Percentiles rank a stretch among this genome's conserved stretches.
Evolutionary conservation across 1,284 basidiomycete genomes (phyloP).

Genomic region (Papiliotrema laurentii): DNA sequence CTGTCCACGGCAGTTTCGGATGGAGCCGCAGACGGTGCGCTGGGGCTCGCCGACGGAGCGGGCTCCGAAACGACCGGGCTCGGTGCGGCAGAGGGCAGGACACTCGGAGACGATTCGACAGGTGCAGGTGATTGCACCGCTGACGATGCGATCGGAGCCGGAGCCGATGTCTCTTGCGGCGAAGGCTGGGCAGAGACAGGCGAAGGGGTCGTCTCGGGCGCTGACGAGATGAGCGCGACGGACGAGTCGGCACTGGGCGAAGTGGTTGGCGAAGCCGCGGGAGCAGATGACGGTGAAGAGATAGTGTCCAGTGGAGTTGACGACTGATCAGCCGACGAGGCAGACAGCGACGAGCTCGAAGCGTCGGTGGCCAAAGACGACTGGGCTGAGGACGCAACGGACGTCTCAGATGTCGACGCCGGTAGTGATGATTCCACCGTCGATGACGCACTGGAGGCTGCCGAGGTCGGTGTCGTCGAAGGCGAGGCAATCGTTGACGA

Average conservation of each 20-base stretch:
- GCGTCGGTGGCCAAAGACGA: too few relatives aligned
- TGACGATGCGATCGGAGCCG: too few relatives aligned
- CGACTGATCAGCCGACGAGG: neutral
- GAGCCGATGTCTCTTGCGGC: too few relatives aligned
- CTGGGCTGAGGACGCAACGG: neutral
- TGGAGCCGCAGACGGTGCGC: neutral
- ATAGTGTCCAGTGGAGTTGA: neutral
- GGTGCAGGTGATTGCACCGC: too few relatives aligned
- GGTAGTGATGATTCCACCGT: neutral
- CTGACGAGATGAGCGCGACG: neutral
- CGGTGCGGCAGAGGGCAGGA: too few relatives aligned
- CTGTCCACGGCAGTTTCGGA: neutral
- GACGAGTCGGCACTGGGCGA: neutral
- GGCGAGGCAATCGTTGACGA: neutral
- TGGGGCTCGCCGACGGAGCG: neutral
- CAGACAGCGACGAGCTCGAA: too few relatives aligned
- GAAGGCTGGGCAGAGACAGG: neutral
- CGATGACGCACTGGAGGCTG: neutral
- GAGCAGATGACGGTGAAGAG: neutral
- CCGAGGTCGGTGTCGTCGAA: neutral
- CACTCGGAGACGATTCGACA: too few relatives aligned
- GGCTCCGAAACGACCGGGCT: too few relatives aligned
- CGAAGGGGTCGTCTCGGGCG: neutral
- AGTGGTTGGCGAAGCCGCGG: neutral
- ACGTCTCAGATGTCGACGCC: neutral